Evolutionary conservation across 2,329 filamentous ascomycete genomes (phyloP).

Genomic region (Venturia carpophila): DNA sequence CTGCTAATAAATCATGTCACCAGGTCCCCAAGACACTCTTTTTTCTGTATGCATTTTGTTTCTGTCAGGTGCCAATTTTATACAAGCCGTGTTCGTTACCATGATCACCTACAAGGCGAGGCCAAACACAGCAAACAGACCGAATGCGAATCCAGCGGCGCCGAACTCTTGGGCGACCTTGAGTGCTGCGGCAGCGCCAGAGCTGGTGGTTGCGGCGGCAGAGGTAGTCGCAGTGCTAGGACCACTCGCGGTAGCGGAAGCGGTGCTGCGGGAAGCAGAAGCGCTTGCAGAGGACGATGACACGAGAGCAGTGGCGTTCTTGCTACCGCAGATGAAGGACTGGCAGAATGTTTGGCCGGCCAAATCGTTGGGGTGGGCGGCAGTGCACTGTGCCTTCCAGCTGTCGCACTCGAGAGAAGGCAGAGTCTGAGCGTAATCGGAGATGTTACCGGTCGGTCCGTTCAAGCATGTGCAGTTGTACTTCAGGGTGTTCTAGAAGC

Average conservation of each 20-base stretch:
- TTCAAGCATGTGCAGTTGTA: conserved; percentile 53
- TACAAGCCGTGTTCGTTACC: conserved; percentile 2
- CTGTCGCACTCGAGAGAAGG: conserved; percentile 53
- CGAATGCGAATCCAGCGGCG: conserved; percentile 44
- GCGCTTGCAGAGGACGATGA: conserved; percentile 27
- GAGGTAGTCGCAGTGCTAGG: conserved; percentile 22
- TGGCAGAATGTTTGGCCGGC: conserved; percentile 39
- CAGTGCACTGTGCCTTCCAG: conserved; percentile 39
- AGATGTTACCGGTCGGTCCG: conserved; percentile 47
- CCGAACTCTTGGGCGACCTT: conserved; percentile 43
- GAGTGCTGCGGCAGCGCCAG: conserved; percentile 40
- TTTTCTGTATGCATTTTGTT: neutral
- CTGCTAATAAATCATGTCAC: conserved; percentile 4
- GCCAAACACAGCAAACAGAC: conserved; percentile 49
- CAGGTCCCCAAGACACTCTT: neutral
- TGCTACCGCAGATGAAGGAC: conserved; percentile 45
- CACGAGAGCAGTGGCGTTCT: conserved; percentile 35
- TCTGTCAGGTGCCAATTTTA: neutral
- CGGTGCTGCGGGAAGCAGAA: conserved; percentile 23
- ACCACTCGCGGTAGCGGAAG: conserved; percentile 26
- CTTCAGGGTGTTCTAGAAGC: conserved; percentile 40
- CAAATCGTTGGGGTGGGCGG: conserved; percentile 32
- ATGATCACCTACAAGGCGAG: conserved; percentile 44
- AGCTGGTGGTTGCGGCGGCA: conserved; percentile 24
- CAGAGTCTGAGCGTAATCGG: conserved; percentile 49